These are phyloP conservation scores for Lactarius psammicola DNA, from an alignment of 768 basidiomycete genomes.

Conservation along the genomic window DNA sequence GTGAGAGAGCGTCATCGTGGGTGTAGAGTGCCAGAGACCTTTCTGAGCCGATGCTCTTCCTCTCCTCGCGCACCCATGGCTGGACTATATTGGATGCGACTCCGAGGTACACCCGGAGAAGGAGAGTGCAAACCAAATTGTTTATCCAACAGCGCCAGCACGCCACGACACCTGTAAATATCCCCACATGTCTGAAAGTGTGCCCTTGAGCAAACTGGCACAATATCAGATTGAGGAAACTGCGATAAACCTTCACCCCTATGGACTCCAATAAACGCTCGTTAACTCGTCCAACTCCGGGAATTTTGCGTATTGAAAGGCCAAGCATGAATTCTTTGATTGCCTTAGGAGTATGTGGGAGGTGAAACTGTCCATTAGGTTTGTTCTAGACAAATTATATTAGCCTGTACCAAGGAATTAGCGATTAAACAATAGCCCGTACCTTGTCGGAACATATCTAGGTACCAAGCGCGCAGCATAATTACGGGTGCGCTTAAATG, in stretches of 20 bases:
- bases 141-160: constrained; percentile 80
- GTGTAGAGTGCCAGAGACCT: constrained; percentile 43
- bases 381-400: constrained; percentile 62
- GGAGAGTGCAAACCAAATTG: constrained; percentile 74
- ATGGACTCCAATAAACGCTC: constrained; percentile 85
- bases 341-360: constrained; percentile 59
- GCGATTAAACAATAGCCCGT: background rate
- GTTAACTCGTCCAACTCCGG: constrained; percentile 87
- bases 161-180: constrained; percentile 71
- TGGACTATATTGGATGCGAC: constrained; percentile 81
- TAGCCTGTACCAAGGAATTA: background rate
- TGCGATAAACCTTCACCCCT: constrained; percentile 66
- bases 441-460: constrained; percentile 94
- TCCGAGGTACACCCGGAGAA: constrained; percentile 81
- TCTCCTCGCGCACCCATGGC: constrained; percentile 72
- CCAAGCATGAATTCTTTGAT: constrained; percentile 77
- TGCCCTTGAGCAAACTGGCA: background rate
- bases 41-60: constrained; percentile 93
- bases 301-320: constrained; percentile 82
- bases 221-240: background rate
- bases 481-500: background rate
- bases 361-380: constrained; percentile 86
- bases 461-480: background rate
- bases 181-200: constrained; percentile 78
- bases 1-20: constrained; percentile 1